Base-by-base conservation (phyloP, 805 yeast genomes). In the Saccharomycopsis schoenii region DNA sequence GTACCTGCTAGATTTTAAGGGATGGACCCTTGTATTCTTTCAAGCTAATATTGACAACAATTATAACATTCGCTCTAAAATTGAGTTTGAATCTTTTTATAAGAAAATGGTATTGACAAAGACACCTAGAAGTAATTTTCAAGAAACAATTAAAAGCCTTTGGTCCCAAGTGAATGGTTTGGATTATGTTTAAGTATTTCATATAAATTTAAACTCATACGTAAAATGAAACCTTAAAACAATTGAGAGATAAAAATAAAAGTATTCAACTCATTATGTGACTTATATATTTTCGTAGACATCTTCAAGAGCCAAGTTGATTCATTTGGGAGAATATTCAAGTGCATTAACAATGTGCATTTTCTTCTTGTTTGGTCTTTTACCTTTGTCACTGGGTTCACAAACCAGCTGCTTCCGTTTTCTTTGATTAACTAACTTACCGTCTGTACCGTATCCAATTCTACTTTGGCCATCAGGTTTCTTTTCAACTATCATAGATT, bases 1-100 rank as follows among this genome's bases (percentile, higher is more conserved):
- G 64, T 77, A 74, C 64, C 83, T 83, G 4, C 61, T 82, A 58
- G 71, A 75, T 37, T 75, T 77, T 62, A 82, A 80, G 64, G 64
- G 58, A 2, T 83, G 89, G 89, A 58, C 34, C 1, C n/a, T 21
- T 24, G 34, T 10, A 10, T 47, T 47, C 21, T 47, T 47, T 10
- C 34, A 47, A 47, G 21, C 24, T 1, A 15, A 10, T 42, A 42
- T 42, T 17, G 5, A 17, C 14, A 24, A 24, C 11, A 24, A 21
- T 21, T 11, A 25, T 11, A 47, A 12, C 19, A 9, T 37, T 14
- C 15, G 21, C 12, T 25, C 34, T 24, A 47, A 21, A 24, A 47
- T 47, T 47, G 52, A 24, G 52, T 47, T 47, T 14, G 52, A 47
- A 2, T 3, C 34, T 47, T 47, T 47, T 47, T 47, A 24, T 24